A percentile compares a stretch with the other conserved stretches of the same genome.
phyloP scores from a whole-genome alignment of 805 yeast genomes.

The Saturnispora dispora region DNA sequence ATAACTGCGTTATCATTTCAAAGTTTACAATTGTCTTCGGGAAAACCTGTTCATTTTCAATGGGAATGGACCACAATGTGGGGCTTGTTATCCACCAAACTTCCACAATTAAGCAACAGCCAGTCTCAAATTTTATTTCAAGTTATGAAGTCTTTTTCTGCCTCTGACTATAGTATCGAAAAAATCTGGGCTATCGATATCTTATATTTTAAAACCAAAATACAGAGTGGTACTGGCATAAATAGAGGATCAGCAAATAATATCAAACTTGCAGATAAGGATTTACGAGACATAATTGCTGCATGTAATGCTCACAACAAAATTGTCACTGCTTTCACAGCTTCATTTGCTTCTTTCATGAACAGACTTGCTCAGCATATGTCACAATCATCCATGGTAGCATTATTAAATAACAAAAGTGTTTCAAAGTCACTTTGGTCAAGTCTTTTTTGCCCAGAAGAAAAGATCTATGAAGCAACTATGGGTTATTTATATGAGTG shows the following conservation, averaged over 20 bases:
- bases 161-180: not conserved
- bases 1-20: constrained; percentile 19
- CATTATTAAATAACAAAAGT: constrained; percentile 32
- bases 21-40: not conserved
- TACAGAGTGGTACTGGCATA: constrained; percentile 1
- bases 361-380: constrained; percentile 21
- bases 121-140: not conserved
- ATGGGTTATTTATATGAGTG: constrained; percentile 66
- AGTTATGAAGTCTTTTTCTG: not conserved
- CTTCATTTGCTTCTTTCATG: constrained; percentile 17
- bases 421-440: constrained; percentile 65
- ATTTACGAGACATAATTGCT: constrained; percentile 17
- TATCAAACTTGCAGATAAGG: constrained; percentile 11
- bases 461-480: constrained; percentile 54
- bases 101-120: not conserved
- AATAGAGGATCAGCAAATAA: not conserved
- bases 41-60: not conserved
- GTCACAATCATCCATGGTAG: constrained; percentile 18
- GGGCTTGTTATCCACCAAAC: constrained; percentile 2
- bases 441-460: constrained; percentile 56
- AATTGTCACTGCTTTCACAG: constrained; percentile 14
- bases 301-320: constrained; percentile 24
- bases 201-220: constrained; percentile 9
- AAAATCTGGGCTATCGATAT: constrained; percentile 10
- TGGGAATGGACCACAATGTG: constrained; percentile 7